Evolutionary conservation across 2,329 filamentous ascomycete genomes (phyloP), one percentile per base, ranked within the genome.

Genomic region (Trichoderma endophyticum): DNA sequence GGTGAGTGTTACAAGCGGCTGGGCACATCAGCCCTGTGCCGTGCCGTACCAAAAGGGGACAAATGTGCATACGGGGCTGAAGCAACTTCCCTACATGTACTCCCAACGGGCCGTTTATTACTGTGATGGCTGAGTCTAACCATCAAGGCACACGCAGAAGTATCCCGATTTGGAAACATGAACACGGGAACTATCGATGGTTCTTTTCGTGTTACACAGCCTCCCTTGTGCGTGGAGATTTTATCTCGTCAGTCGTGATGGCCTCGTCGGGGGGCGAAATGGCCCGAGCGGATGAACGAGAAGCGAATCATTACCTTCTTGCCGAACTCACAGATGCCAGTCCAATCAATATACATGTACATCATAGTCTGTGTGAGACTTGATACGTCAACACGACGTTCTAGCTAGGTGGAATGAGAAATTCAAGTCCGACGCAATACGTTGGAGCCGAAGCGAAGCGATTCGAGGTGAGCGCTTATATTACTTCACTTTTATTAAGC

Each of bases 361-460:
- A 63, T 28, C 15, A 43, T 39, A 8, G 5, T 6, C 6, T 6
- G n/a, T 36, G 28, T 61, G 30, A 36, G 28, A 36, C n/a, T 61
- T 28, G 39, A 28, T 51, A 28, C 39, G 56, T 54, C 66, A 68
- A 68, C n/a, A 59, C 21, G 34, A 15, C 11, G 4, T 43, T 67
- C 65, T 51, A 36, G n/a, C 26, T 61, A 48, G 34, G 24, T 8
- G 12, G 11, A 8, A 36, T 30, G 56, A 32, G 54, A 48, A 34
- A 32, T n/a, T 36, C 24, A 60, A 60, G 26, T 57, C 39, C 67
- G 21, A 54, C 39, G 67, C 39, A 54, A 36, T 5, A 28, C 21
- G 14, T 54, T 24, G 24, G 24, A 24, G 67, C 57, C 39, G 57
- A 70, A 51, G 67, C 21, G n/a, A 70, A 70, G 67, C 67, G 57